Evolutionary conservation across 148 eudicot species (phyloP).

Genomic region (Beta vulgaris): DNA sequence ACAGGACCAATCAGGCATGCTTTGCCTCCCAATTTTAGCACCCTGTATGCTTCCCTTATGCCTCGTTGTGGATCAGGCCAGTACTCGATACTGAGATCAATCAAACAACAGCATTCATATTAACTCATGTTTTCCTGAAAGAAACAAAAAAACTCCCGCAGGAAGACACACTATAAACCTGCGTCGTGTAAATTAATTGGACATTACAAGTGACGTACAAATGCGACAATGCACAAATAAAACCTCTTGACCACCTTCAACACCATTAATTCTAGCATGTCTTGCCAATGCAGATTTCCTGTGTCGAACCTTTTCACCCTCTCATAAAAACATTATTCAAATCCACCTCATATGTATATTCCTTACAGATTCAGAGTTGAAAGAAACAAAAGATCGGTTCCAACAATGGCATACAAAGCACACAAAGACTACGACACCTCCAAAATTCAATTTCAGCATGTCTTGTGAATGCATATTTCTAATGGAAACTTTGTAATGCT

Average conservation of each 20-base stretch:
- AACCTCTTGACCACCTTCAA: not conserved
- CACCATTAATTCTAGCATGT: not conserved
- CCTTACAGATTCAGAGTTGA: too few species aligned
- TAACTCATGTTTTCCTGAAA: not conserved
- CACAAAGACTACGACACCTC: not conserved
- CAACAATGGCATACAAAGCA: not conserved
- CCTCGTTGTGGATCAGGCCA: conserved; percentile 99
- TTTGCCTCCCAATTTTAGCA: conserved; percentile 81
- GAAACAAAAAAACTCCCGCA: not conserved
- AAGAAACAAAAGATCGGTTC: not conserved
- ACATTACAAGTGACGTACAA: not conserved
- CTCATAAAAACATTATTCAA: not conserved
- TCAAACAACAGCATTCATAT: conserved; percentile 11
- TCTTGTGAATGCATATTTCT: not conserved
- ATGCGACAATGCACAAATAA: not conserved
- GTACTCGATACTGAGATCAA: conserved; percentile 73
- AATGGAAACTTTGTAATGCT: not conserved
- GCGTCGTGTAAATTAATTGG: not conserved
- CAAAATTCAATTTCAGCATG: not conserved
- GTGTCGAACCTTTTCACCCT: not conserved
- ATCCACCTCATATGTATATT: not conserved
- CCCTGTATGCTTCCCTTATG: conserved; percentile 96
- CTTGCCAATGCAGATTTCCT: not conserved
- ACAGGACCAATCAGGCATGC: conserved; percentile 96
- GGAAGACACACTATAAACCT: not conserved